Percentiles rank a stretch among this genome's conserved stretches.
Conservation (phyloP, 306 rosid genomes). For the Vigna nakashimae region DNA sequence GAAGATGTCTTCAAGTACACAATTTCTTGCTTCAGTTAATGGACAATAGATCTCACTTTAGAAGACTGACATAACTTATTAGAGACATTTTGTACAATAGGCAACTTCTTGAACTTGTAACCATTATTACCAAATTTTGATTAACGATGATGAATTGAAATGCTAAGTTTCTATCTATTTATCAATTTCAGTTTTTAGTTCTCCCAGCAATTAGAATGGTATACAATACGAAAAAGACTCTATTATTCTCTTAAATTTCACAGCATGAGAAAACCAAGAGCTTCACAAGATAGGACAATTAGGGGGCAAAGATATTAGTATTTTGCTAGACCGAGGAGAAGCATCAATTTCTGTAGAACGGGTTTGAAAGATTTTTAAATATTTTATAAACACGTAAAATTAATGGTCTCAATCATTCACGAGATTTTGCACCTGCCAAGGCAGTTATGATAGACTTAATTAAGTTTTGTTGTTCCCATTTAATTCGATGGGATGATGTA, state of each 20-base stretch:
- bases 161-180: not conserved
- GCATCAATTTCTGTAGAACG: not conserved
- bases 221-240: not conserved
- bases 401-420: not conserved
- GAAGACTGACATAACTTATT: not conserved
- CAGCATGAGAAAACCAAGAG: not conserved
- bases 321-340: not conserved
- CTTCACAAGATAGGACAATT: too few species aligned
- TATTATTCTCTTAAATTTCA: not conserved
- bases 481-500: not conserved
- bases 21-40: conserved; percentile 40
- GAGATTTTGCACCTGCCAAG: not conserved
- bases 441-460: not conserved
- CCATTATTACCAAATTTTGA: not conserved
- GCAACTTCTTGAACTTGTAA: not conserved
- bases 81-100: conserved; percentile 4
- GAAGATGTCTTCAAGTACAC: conserved; percentile 39
- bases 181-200: too few species aligned
- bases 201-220: not conserved
- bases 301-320: not conserved
- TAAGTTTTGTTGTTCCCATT: not conserved
- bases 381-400: not conserved
- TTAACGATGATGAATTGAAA: not conserved
- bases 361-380: too few species aligned
- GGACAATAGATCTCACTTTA: not conserved